Evolutionary conservation across 2,329 filamentous ascomycete species (phyloP), one percentile per base, ranked within the genome.

Genomic region (Sclerotinia minor): DNA sequence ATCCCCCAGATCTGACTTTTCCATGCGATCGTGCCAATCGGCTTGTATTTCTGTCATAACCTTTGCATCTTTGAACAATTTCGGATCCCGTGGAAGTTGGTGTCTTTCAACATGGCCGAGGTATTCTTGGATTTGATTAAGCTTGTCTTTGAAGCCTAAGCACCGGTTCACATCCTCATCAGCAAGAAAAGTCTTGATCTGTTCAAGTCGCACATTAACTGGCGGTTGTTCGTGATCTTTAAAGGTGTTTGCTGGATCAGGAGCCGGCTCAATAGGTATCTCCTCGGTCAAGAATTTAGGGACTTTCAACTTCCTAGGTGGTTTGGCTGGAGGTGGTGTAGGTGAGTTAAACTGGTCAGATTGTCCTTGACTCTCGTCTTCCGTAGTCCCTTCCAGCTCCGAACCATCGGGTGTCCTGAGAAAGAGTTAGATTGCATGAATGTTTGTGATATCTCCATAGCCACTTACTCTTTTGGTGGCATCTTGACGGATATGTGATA

Each of bases 121-220:
- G 41, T 73, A 76, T 19, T 72, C 71, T 53, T 74, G 70, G n/a
- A 77, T 73, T 35, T 77, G 63, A 1, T 8, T 73, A 9, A 80
- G 74, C 63, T 80, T 79, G 15, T 69, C 59, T 1, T 78, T 72
- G 78, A 83, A 85, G 54, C 77, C 71, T 1, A 77, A 55, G 67
- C 79, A 79, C 21, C 81, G 79, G 67, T 81, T 79, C 7, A 76
- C 72, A 70, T 86, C 82, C 69, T 83, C 80, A 41, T 84, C 82
- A 4, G 79, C 73, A 29, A 87, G 80, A 69, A 84, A 87, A 70
- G 80, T 81, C 61, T 74, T 70, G n/a, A 75, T 68, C 49, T 77
- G 74, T 50, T 73, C 44, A 41, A 81, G 74, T 3, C 77, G 77
- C 38, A 72, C 67, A 44, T 74, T 75, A 8, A 79, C 65, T 1